Percentiles rank a stretch among this genome's conserved stretches.
Conservation (phyloP, 495 filamentous ascomycete species). For the Schizothecium vesticola region DNA sequence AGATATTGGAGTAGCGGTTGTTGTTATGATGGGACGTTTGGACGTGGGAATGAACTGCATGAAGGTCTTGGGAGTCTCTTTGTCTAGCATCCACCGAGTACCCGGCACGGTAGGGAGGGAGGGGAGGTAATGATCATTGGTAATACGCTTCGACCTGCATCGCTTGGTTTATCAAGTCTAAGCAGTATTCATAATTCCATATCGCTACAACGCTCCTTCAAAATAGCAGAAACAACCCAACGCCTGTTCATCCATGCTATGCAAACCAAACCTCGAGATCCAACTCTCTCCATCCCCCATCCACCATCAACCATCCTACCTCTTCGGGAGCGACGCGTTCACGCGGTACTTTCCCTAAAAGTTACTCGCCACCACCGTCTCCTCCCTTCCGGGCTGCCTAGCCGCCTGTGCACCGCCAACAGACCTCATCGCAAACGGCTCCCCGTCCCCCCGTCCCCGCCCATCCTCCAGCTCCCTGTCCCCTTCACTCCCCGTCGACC, state of each 20-base stretch:
- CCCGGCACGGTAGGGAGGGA: not conserved
- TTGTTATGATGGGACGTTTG: not conserved
- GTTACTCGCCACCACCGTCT: constrained; percentile 3
- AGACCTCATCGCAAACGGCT: not conserved
- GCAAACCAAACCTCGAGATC: not conserved
- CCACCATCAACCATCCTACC: not conserved
- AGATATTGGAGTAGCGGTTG: constrained; percentile 2
- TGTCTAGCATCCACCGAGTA: not conserved
- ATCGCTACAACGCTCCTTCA: not conserved
- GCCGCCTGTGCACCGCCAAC: not conserved
- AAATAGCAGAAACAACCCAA: not conserved
- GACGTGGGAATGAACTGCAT: not conserved
- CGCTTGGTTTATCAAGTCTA: not conserved
- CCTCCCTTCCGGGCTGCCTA: not conserved
- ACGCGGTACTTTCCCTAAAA: constrained; percentile 13
- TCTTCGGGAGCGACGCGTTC: constrained; percentile 3
- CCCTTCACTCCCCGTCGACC: not conserved
- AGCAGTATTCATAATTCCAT: not conserved
- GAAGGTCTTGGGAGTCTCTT: not conserved
- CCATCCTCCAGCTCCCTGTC: not conserved
- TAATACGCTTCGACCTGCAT: not conserved
- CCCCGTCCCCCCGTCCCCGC: not conserved
- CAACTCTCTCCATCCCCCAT: not conserved
- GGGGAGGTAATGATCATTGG: not conserved
- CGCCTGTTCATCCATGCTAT: constrained; percentile 7